A percentile compares a stretch with the other conserved stretches of the same genome.
Conservation (phyloP, 108 stramenopile genomes). For the Discostella stelligeroides region DNA sequence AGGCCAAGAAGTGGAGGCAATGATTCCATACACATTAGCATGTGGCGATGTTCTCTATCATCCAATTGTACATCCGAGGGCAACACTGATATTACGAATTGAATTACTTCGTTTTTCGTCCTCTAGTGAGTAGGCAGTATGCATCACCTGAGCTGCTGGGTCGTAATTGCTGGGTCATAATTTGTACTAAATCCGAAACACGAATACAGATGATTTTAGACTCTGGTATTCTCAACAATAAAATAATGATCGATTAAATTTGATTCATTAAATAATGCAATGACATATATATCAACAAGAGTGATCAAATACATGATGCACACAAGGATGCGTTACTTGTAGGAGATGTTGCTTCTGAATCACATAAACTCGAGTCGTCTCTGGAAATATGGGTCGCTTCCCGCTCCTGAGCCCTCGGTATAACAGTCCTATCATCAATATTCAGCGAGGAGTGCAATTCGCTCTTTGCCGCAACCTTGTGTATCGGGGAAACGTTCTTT, state of each 20-base stretch:
- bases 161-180: too few species aligned
- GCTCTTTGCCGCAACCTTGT: not conserved
- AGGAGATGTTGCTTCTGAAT: not conserved
- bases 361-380: too few species aligned
- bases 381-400: too few species aligned
- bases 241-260: too few species aligned
- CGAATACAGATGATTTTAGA: too few species aligned
- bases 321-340: not conserved
- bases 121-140: not conserved
- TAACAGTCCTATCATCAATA: too few species aligned
- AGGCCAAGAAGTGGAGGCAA: conserved; percentile 62
- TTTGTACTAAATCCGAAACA: too few species aligned
- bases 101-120: conserved; percentile 69
- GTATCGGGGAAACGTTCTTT: not conserved
- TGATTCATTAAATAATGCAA: too few species aligned
- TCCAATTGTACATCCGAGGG: conserved; percentile 76
- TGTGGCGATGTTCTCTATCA: conserved; percentile 80
- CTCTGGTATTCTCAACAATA: too few species aligned
- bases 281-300: too few species aligned
- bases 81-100: conserved; percentile 76
- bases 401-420: too few species aligned
- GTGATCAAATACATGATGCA: not conserved
- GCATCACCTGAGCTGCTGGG: too few species aligned
- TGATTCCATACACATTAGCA: conserved; percentile 54
- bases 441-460: not conserved